Evolutionary conservation across 129 eudicot species (phyloP), one percentile per base, ranked within the genome.

Genomic region (Flaveria sonorensis): DNA sequence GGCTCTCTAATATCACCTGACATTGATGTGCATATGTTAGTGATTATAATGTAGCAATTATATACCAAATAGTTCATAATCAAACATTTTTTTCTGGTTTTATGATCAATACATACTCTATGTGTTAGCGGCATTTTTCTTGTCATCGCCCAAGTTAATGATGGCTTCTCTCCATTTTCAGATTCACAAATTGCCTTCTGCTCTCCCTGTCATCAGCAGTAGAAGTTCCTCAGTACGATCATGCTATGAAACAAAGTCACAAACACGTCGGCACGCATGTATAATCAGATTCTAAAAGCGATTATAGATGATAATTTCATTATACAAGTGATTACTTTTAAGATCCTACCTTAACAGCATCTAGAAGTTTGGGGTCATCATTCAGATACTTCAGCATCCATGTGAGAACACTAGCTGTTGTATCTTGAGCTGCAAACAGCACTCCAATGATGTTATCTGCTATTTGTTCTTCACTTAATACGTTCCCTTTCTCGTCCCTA

Each of bases 351-450:
- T 81, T 87, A 36, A 89, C 96, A 65, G 81, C 81, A 76, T 85
- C 85, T 70, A 92, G 74, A 81, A 92, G 89, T 53, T 87, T 84
- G 9, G 83, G 89, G 60, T 92, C 78, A 79, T 87, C 93, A 69
- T 57, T 78, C 15, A 92, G 96, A 83, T 89, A 92, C 45, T 89
- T 92, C 59, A 92, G 79, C 69, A 89, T 87, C 97, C 97, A 92
- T 71, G 93, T 92, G 64, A 92, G 66, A 52, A 80, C 89, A 81
- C 96, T 92, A 45, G 97, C 97, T n/a, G 96, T 92, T 69, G 97
- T 92, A 71, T 92, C 97, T 78, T 92, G 97, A 70, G 97, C 97
- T 48, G 97, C 97, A 79, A 92, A 89, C 23, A 92, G 77, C 42
- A 92, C 88, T 42, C 97, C 97, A 14, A 89, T 92, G 16, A 92